Evolutionary conservation across 768 basidiomycete species (phyloP).

Genomic region (Serpula lacrymans): DNA sequence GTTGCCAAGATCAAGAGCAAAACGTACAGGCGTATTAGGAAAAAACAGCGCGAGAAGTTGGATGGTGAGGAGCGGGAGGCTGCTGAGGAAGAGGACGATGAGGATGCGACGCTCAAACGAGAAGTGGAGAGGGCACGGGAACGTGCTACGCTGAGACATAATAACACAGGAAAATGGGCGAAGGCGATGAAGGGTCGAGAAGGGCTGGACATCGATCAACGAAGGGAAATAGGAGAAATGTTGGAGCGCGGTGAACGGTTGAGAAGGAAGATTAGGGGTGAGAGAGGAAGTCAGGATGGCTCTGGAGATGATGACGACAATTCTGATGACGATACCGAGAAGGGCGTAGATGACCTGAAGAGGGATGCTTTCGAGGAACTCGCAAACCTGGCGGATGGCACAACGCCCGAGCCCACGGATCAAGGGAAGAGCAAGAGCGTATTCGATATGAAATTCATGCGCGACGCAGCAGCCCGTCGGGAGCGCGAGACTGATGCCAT

Average conservation of each 20-base stretch:
- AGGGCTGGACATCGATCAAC: constrained; percentile 60
- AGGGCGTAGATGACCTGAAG: constrained; percentile 45
- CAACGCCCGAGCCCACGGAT: constrained; percentile 13
- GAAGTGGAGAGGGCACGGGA: constrained; percentile 84
- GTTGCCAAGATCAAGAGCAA: constrained; percentile 96
- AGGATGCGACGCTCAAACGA: constrained; percentile 54
- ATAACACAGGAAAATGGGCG: constrained; percentile 87
- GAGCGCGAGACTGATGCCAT: constrained; percentile 50
- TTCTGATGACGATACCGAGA: constrained; percentile 44
- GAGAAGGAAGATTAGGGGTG: constrained; percentile 69
- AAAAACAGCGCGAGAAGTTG: constrained; percentile 71
- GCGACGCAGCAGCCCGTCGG: constrained; percentile 77
- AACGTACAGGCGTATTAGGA: constrained; percentile 80
- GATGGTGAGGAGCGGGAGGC: constrained; percentile 35
- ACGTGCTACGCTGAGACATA: constrained; percentile 85
- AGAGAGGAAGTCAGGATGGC: too few species aligned
- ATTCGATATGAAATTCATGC: constrained; percentile 99
- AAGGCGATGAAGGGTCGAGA: constrained; percentile 67
- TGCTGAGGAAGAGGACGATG: constrained; percentile 46
- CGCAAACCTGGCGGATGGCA: constrained; percentile 36
- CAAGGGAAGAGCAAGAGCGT: constrained; percentile 60
- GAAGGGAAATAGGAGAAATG: constrained; percentile 81
- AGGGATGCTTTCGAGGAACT: constrained; percentile 78
- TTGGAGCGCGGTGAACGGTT: constrained; percentile 77
- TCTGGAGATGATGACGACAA: constrained; percentile 49